phyloP scores from a whole-genome alignment of 2,329 filamentous ascomycete genomes.

The Myriosclerotinia duriaeana region DNA sequence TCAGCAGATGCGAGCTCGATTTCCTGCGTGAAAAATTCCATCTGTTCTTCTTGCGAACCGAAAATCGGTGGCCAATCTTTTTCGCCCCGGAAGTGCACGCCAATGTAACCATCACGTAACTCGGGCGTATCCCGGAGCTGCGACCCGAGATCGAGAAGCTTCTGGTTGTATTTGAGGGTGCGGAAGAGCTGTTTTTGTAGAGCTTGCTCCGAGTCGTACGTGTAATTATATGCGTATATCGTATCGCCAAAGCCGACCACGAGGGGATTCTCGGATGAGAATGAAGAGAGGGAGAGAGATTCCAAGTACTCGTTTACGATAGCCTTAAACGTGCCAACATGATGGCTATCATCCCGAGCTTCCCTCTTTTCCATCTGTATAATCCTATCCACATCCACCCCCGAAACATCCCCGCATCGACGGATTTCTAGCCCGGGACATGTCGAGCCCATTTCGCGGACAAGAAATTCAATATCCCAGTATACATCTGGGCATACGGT shows the following conservation, averaged over 20 bases:
- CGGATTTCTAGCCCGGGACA: slow-evolving; percentile 30
- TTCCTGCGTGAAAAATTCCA: slow-evolving; percentile 28
- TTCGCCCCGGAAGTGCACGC: slow-evolving; percentile 34
- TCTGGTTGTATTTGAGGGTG: slow-evolving; percentile 28
- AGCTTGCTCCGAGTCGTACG: slow-evolving; percentile 26
- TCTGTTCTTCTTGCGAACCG: slow-evolving; percentile 27
- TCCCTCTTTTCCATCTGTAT: slow-evolving; percentile 10
- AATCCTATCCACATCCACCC: slow-evolving; percentile 23
- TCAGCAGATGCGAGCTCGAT: slow-evolving; percentile 24
- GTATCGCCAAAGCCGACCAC: slow-evolving; percentile 31
- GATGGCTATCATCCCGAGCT: slow-evolving; percentile 22
- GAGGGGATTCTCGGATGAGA: slow-evolving; percentile 25
- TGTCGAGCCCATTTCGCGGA: slow-evolving; percentile 14
- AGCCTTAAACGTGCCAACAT: slow-evolving; percentile 24
- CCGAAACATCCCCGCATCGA: slow-evolving; percentile 28
- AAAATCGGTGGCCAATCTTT: slow-evolving; percentile 32
- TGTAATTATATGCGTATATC: slow-evolving; percentile 32
- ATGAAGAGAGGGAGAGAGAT: slow-evolving; percentile 9
- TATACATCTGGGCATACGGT: slow-evolving; percentile 27
- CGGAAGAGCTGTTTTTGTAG: slow-evolving; percentile 33
- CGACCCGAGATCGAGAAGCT: slow-evolving; percentile 26
- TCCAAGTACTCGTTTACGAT: neutral
- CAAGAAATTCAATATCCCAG: slow-evolving; percentile 27
- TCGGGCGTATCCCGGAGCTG: slow-evolving; percentile 25
- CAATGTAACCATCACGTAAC: slow-evolving; percentile 31